Percentiles rank a stretch among this genome's conserved stretches.
Evolutionary conservation across 1,284 basidiomycete species (phyloP).

Genomic region (Pyrrhoderma noxium): DNA sequence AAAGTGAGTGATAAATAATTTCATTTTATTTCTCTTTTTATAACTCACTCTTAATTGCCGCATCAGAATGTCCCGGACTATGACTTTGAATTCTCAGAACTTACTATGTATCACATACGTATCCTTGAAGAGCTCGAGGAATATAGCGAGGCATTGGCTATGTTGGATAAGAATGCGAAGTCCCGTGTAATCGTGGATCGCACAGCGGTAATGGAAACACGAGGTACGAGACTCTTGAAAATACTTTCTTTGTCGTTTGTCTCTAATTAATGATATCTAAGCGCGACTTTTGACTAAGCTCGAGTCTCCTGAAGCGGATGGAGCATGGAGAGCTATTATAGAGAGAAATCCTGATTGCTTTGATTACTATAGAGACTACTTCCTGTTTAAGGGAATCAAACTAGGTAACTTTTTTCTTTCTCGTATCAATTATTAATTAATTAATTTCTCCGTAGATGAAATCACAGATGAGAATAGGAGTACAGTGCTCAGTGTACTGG

Average conservation of each 20-base stretch:
- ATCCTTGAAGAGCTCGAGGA: slow-evolving; percentile 75
- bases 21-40: slow-evolving; percentile 10
- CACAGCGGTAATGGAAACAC: slow-evolving; percentile 60
- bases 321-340: slow-evolving; percentile 75
- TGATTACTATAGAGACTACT: slow-evolving; percentile 73
- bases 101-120: slow-evolving; percentile 75
- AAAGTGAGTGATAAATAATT: slow-evolving; percentile 40
- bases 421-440: background rate
- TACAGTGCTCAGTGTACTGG: slow-evolving; percentile 51
- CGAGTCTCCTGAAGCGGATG: slow-evolving; percentile 59
- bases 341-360: slow-evolving; percentile 83
- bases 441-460: slow-evolving; percentile 28
- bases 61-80: slow-evolving; percentile 69
- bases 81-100: slow-evolving; percentile 84
- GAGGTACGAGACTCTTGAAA: slow-evolving; percentile 42
- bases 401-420: slow-evolving; percentile 40
- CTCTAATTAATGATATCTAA: slow-evolving; percentile 27
- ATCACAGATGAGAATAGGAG: slow-evolving; percentile 43
- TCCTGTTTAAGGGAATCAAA: slow-evolving; percentile 59
- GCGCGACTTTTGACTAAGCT: slow-evolving; percentile 68
- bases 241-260: slow-evolving; percentile 2
- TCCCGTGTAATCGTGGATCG: slow-evolving; percentile 65
- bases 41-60: background rate
- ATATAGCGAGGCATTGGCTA: slow-evolving; percentile 48
- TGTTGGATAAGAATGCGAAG: slow-evolving; percentile 63